Base-by-base conservation (phyloP, 2,329 filamentous ascomycete species). In the Hymenoscyphus infarciens region DNA sequence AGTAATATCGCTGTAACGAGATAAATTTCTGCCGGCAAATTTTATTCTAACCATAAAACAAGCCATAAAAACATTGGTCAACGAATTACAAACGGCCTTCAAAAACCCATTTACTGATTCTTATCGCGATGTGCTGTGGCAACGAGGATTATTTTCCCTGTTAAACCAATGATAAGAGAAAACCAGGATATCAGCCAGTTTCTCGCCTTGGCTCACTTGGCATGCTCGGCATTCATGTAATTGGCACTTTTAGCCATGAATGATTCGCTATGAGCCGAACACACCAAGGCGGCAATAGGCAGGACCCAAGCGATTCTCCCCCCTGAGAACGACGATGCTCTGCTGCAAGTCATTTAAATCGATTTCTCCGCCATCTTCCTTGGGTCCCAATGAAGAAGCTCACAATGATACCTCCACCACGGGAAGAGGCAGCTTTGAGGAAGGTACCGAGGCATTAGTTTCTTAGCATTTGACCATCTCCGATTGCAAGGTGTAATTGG, bases 361-460 rank as follows among this genome's bases (percentile, higher is more conserved):
- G 56, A 58, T 16, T n/a, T 49, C 56, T 35, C 19, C 33, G 29
- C 39, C 13, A 27, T 45, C 39, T 42, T 35, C 15, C 29, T 19
- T 33, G 6, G 22, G 31, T 58, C 56, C 56, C 22, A 25, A 45
- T 58, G n/a, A 29, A 31, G 56, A 45, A 58, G 56, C 35, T 58
- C 22, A 42, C 16, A 29, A 45, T 58, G 35, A 29, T n/a, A 29
- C 19, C 45, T 11, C 19, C 45, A 22, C 11, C 25, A 52, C 45
- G 45, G 45, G 19, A 52, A 22, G 19, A 25, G 45, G 19, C 22
- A 25, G 22, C 39, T 42, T 29, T 58, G 25, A 29, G 39, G 56
- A 42, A 58, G 56, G 56, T 58, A 45, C 35, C 38, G 38, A 38
- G 25, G 38, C n/a, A 38, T 22, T 45, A 45, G 16, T 19, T 22